Conservation (phyloP, 495 filamentous ascomycete genomes). For the Xylaria sp. region DNA sequence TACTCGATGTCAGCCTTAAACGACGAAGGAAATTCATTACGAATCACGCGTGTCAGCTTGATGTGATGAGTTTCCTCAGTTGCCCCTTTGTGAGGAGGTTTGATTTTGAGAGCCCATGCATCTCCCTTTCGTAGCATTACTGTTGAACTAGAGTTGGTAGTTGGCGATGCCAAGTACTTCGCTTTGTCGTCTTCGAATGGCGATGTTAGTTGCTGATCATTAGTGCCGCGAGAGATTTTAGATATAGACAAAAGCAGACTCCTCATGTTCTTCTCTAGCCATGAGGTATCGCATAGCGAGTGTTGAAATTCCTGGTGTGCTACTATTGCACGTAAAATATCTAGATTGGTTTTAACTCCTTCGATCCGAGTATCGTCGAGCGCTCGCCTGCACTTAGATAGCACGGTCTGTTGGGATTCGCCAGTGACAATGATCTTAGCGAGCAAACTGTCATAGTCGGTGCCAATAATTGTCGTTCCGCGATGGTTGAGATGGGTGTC, state of each 20-base stretch:
- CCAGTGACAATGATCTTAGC: conserved; percentile 69
- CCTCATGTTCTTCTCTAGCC: conserved; percentile 52
- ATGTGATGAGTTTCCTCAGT: conserved; percentile 50
- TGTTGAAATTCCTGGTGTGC: conserved; percentile 53
- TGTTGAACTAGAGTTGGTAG: conserved; percentile 35
- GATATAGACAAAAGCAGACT: conserved; percentile 50
- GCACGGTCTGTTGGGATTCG: conserved; percentile 55
- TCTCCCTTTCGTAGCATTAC: conserved; percentile 62
- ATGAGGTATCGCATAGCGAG: conserved; percentile 60
- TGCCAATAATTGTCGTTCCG: conserved; percentile 53
- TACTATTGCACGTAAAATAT: conserved; percentile 60
- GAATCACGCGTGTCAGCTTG: conserved; percentile 58
- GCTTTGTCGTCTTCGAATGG: neutral
- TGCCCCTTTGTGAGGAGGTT: conserved; percentile 36
- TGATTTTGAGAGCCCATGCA: conserved; percentile 60
- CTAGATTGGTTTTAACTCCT: conserved; percentile 64
- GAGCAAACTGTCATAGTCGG: conserved; percentile 66
- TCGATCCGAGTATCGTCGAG: conserved; percentile 59
- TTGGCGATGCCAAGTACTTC: neutral
- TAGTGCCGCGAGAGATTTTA: conserved; percentile 23
- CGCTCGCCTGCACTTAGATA: conserved; percentile 60
- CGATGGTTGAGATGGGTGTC: conserved; percentile 59
- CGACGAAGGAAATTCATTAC: conserved; percentile 64
- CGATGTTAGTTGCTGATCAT: neutral
- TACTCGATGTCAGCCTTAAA: conserved; percentile 63